A percentile compares a stretch with the other conserved stretches of the same genome.
Conservation (phyloP, 148 eudicot genomes). For the Fagopyrum homotropicum region DNA sequence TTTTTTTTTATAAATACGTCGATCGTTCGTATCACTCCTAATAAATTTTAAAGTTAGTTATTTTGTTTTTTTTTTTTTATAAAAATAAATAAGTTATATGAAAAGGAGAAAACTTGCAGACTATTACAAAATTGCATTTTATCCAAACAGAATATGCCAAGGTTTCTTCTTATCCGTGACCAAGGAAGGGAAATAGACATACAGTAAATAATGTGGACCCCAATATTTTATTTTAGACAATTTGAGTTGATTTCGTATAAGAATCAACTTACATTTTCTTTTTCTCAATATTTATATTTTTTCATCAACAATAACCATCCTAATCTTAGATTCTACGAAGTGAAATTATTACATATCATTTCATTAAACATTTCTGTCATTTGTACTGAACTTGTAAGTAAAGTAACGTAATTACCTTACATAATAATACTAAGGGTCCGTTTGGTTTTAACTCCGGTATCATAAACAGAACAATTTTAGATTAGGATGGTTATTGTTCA, state of each 20-base stretch:
- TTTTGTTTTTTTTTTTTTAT: background rate
- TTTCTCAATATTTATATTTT: too few relatives aligned
- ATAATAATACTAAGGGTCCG: too few relatives aligned
- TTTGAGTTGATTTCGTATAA: background rate
- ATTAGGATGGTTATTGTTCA: too few relatives aligned
- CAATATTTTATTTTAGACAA: background rate
- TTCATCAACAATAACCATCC: background rate
- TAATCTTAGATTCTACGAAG: too few relatives aligned
- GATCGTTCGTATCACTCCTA: too few relatives aligned
- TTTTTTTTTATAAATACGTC: too few relatives aligned
- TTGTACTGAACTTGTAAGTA: background rate
- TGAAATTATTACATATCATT: too few relatives aligned
- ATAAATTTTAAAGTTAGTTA: too few relatives aligned
- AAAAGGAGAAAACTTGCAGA: background rate
- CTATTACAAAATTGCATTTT: background rate
- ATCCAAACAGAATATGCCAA: conserved; percentile 4
- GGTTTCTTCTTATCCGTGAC: background rate
- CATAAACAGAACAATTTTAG: too few relatives aligned
- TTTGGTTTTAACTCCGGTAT: too few relatives aligned
- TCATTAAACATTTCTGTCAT: background rate
- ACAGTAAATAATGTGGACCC: background rate
- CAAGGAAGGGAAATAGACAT: background rate
- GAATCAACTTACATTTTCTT: background rate
- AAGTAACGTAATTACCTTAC: background rate
- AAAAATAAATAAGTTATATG: background rate